Evolutionary conservation across 176 grass and related monocot genomes (phyloP), one percentile per base, ranked within the genome.

Genomic region (Triticum dicoccoides): DNA sequence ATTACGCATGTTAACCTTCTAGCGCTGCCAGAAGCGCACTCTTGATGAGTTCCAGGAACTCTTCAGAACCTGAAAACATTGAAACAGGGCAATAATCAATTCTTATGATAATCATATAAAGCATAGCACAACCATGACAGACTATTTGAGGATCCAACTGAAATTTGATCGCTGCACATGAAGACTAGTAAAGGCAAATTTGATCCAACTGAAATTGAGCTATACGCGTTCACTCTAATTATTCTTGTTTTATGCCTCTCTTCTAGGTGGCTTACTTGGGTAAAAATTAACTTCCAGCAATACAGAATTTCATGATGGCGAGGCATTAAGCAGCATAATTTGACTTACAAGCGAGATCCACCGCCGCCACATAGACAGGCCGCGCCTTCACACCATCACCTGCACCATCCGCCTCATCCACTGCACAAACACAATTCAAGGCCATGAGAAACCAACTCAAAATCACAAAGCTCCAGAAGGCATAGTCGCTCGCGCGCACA

Each of bases 361-460:
- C 97, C 1, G 92, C 92, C 2, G 97, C 94, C 9, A 99, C 97
- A 88, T 99, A 99, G 41, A 99, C 97, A 18, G 97, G 97, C 32
- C 90, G 90, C 59, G 97, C 92, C 63, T 73, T 77, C 37, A 86
- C 83, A 51, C 75, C 89, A 2, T 83, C 83, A 23, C 81, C 88
- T 81, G 59, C 91, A 45, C 41, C 75, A 34, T 81, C 90, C 66
- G 80, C 84, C 13, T 77, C 97, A 83, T 98, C 89, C 44, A 85
- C 91, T 92, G 83, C 88, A 80, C 21, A 79, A 88, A 88, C 81
- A 27, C 39, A 65, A 77, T 58, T 58, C 59, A 85, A 59, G 39
- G 39, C 78, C 61, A 71, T 14, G 7, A 68, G 35, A 87, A 81
- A 69, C 56, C 4, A 73, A 30, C 13, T 42, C 20, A 5, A 29